phyloP scores from a whole-genome alignment of 176 grass and related monocot genomes.

The Oryza nivara region DNA sequence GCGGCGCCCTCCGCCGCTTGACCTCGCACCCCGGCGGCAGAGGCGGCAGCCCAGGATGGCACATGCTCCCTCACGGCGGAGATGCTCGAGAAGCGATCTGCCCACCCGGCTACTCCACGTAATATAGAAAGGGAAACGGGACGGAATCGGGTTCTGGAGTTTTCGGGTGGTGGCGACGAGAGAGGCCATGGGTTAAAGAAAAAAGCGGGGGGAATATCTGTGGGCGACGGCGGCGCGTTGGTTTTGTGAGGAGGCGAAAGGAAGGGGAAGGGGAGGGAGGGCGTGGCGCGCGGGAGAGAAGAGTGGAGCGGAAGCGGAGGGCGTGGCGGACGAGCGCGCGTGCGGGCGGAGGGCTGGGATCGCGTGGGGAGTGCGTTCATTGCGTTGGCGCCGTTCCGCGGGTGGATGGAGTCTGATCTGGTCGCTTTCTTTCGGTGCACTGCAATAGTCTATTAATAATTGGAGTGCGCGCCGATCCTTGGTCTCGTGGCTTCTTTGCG shows the following conservation, averaged over 20 bases:
- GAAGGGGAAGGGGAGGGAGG: too few relatives aligned
- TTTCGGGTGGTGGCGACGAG: neutral
- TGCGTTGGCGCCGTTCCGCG: too few relatives aligned
- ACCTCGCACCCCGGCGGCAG: conserved; percentile 49
- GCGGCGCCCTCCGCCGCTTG: conserved; percentile 27
- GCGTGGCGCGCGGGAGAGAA: too few relatives aligned
- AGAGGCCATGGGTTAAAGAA: neutral
- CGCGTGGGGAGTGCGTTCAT: neutral
- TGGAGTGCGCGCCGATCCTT: neutral
- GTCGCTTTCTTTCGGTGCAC: conserved; percentile 20
- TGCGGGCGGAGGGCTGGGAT: conserved; percentile 15
- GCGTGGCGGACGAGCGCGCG: neutral
- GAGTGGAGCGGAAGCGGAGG: neutral
- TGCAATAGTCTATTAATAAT: neutral
- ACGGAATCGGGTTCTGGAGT: too few relatives aligned
- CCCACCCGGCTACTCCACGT: neutral
- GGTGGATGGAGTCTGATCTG: neutral
- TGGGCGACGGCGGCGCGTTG: conserved; percentile 27
- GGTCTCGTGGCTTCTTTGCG: neutral
- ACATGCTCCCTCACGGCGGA: conserved; percentile 32
- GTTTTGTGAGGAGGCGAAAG: conserved; percentile 23
- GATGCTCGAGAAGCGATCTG: neutral
- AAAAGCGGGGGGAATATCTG: conserved; percentile 48
- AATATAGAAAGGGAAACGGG: neutral
- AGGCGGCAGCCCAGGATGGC: conserved; percentile 44